phyloP scores from a whole-genome alignment of 164 flowering plant species.

The Pachysandra terminalis region DNA sequence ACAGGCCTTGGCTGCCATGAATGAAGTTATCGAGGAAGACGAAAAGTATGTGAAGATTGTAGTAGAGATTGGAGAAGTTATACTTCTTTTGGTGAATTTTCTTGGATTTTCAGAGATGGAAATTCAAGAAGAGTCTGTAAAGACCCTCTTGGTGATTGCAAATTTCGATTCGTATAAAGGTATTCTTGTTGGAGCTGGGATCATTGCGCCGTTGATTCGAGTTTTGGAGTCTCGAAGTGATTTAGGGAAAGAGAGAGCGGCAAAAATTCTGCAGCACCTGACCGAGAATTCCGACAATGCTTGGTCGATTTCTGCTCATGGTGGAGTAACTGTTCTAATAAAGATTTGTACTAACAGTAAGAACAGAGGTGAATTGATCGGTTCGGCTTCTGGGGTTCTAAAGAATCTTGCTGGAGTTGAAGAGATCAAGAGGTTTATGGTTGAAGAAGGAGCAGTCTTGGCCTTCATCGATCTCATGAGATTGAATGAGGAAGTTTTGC shows the following conservation, averaged over 20 bases:
- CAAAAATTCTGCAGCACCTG: slow-evolving; percentile 50
- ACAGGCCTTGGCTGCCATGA: slow-evolving; percentile 49
- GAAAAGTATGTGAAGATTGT: too few species aligned
- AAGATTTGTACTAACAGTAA: slow-evolving; percentile 42
- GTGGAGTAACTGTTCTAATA: slow-evolving; percentile 41
- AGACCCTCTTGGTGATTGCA: too few species aligned
- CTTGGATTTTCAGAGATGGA: too few species aligned
- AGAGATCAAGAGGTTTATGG: slow-evolving; percentile 19
- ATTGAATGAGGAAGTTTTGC: slow-evolving; percentile 25
- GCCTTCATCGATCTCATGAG: slow-evolving; percentile 69
- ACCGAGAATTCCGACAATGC: slow-evolving; percentile 81
- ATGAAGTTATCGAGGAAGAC: neutral
- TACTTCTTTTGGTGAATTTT: too few species aligned
- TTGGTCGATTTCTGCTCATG: slow-evolving; percentile 55
- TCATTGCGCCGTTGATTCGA: too few species aligned
- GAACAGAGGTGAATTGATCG: slow-evolving; percentile 23
- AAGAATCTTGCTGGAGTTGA: slow-evolving; percentile 68
- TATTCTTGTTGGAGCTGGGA: too few species aligned
- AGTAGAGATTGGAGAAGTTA: too few species aligned
- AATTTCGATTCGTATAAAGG: too few species aligned
- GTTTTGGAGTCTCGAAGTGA: too few species aligned
- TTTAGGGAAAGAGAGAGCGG: slow-evolving; percentile 33
- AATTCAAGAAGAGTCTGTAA: too few species aligned
- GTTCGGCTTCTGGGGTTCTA: slow-evolving; percentile 62
- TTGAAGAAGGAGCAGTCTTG: too few species aligned